phyloP scores from a whole-genome alignment of 768 basidiomycete species.

The Termitomyces eurrhizus region DNA sequence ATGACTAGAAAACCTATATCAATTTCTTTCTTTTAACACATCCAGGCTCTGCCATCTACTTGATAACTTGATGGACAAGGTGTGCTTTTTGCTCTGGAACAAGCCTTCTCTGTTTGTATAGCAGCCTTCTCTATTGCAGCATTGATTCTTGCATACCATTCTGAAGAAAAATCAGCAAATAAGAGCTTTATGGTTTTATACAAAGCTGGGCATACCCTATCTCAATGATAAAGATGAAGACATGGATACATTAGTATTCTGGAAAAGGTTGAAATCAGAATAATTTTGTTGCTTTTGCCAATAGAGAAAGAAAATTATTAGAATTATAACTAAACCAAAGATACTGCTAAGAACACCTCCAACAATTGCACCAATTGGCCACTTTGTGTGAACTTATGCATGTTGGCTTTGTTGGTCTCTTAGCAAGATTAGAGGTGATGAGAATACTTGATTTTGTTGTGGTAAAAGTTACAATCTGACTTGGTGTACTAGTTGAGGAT shows the following conservation, averaged over 20 bases:
- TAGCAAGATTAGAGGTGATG: too few relatives aligned
- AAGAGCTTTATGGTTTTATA: not conserved
- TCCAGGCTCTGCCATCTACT: conserved; percentile 1
- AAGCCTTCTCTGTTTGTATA: conserved; percentile 5
- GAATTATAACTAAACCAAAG: not conserved
- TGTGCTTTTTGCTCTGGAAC: not conserved
- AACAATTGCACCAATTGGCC: too few relatives aligned
- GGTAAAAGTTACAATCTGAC: not conserved
- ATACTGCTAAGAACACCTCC: too few relatives aligned
- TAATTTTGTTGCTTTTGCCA: not conserved
- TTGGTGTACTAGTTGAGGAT: too few relatives aligned
- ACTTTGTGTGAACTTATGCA: not conserved
- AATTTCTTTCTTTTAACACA: not conserved
- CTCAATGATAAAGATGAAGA: not conserved
- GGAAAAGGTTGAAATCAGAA: not conserved
- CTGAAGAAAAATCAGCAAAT: not conserved
- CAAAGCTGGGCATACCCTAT: not conserved
- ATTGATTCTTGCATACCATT: conserved; percentile 1
- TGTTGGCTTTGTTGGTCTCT: not conserved
- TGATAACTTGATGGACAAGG: not conserved
- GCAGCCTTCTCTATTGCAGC: conserved; percentile 8
- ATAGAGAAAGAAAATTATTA: not conserved
- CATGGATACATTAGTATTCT: not conserved
- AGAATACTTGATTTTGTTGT: not conserved
- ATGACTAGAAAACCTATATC: too few relatives aligned